phyloP scores from a whole-genome alignment of 2,329 filamentous ascomycete genomes.

The Fusarium sp. region DNA sequence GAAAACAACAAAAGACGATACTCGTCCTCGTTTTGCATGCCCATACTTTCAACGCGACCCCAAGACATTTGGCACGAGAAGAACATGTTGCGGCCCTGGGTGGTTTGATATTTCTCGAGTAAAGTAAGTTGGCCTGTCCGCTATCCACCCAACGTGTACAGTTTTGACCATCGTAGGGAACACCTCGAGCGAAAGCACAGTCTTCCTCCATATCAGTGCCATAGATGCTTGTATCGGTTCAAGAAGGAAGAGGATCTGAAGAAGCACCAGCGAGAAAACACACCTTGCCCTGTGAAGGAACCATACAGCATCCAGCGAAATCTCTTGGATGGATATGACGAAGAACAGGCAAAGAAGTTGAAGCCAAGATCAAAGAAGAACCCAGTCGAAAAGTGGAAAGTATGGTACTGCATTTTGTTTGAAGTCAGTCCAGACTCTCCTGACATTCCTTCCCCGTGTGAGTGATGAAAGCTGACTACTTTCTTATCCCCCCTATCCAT shows the following conservation, averaged over 20 bases:
- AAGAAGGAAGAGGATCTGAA: conserved; percentile 32
- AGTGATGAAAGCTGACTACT: conserved; percentile 7
- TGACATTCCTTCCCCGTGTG: conserved; percentile 40
- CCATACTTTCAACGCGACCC: conserved; percentile 51
- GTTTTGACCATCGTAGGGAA: conserved; percentile 29
- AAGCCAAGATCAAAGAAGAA: conserved; percentile 16
- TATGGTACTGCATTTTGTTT: conserved; percentile 36
- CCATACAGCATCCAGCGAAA: conserved; percentile 14
- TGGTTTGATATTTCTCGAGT: conserved; percentile 37
- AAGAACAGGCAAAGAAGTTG: conserved; percentile 35
- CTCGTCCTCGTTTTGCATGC: conserved; percentile 47
- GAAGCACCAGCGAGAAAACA: conserved; percentile 32
- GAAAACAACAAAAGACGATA: conserved; percentile 47
- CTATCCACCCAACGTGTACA: neutral
- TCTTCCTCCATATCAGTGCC: conserved; percentile 33
- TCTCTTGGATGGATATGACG: conserved; percentile 37
- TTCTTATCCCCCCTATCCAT: neutral
- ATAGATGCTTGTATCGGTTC: conserved; percentile 34
- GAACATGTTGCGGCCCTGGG: conserved; percentile 41
- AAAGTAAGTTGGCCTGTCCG: conserved; percentile 33
- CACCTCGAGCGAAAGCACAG: conserved; percentile 38
- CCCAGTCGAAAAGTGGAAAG: conserved; percentile 31
- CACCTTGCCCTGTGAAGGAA: conserved; percentile 35
- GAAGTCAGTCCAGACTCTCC: conserved; percentile 24
- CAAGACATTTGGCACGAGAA: conserved; percentile 30